Percentiles rank a stretch among this genome's conserved stretches.
phyloP scores from a whole-genome alignment of 2,329 filamentous ascomycete species.

The Phyllosticta citrichinensis region DNA sequence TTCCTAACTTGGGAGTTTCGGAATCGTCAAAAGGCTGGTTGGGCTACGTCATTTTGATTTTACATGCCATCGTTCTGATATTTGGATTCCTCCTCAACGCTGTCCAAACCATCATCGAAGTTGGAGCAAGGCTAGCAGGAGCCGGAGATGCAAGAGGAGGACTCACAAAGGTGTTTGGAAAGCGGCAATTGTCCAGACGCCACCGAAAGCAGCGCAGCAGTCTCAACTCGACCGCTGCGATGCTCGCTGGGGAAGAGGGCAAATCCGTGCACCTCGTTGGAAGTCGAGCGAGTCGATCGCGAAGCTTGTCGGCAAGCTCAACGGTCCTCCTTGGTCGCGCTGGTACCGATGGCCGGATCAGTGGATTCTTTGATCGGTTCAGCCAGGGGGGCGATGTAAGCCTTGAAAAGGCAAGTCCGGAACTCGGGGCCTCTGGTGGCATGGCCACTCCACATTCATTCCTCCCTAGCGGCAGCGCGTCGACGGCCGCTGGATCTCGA shows the following conservation, averaged over 20 bases:
- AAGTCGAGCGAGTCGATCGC: conserved; percentile 33
- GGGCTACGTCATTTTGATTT: conserved; percentile 77
- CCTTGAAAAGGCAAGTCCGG: conserved; percentile 51
- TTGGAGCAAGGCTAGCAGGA: conserved; percentile 70
- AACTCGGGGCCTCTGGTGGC: conserved; percentile 63
- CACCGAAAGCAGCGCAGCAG: conserved; percentile 62
- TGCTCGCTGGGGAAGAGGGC: conserved; percentile 60
- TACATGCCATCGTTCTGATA: conserved; percentile 75
- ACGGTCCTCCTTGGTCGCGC: conserved; percentile 42
- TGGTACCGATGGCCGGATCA: conserved; percentile 17
- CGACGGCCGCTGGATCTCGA: conserved; percentile 31
- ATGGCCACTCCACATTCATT: conserved; percentile 65
- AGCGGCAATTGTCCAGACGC: conserved; percentile 72
- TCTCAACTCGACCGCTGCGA: conserved; percentile 71
- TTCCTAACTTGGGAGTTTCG: conserved; percentile 68
- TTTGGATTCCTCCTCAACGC: conserved; percentile 93
- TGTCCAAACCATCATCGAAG: conserved; percentile 81
- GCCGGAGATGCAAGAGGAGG: conserved; percentile 74
- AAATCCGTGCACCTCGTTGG: conserved; percentile 39
- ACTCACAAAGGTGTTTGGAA: conserved; percentile 76
- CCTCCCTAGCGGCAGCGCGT: conserved; percentile 44
- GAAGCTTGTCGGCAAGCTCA: conserved; percentile 53
- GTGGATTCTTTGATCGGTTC: conserved; percentile 45
- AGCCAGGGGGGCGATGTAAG: conserved; percentile 40
- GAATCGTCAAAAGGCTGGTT: conserved; percentile 87